A percentile compares a stretch with the other conserved stretches of the same genome.
Evolutionary conservation across 2,329 filamentous ascomycete species (phyloP).

Genomic region (Aphanocladium album): DNA sequence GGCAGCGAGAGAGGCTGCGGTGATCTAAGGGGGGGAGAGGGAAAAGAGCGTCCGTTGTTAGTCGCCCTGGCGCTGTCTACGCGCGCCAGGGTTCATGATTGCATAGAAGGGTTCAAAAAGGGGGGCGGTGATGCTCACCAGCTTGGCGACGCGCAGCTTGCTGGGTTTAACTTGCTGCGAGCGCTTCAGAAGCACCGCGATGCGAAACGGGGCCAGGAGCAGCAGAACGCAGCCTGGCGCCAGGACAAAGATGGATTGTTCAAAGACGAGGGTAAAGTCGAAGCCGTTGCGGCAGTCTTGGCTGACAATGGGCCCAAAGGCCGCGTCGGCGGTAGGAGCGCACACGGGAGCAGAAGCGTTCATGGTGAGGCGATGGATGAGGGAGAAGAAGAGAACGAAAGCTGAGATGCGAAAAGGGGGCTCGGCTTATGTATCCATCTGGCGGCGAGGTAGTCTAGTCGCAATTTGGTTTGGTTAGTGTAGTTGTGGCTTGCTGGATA

Average conservation of each 20-base stretch:
- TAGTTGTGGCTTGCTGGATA: not conserved
- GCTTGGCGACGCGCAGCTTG: constrained; percentile 23
- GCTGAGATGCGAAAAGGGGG: not conserved
- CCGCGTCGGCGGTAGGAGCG: constrained; percentile 20
- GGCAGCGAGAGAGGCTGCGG: constrained; percentile 22
- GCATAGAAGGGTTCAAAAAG: too few species aligned
- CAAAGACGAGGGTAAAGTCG: constrained; percentile 48
- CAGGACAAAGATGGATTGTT: constrained; percentile 31
- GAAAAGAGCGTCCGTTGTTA: not conserved
- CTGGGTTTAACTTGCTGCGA: constrained; percentile 22
- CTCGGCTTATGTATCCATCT: not conserved
- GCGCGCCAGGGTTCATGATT: not conserved
- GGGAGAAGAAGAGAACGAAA: not conserved
- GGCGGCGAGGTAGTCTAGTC: not conserved
- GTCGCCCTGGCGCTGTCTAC: not conserved
- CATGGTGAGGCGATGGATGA: constrained; percentile 17
- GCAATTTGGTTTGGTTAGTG: not conserved
- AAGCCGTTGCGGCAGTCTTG: constrained; percentile 34
- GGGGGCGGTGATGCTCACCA: constrained; percentile 19
- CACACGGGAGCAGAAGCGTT: constrained; percentile 18
- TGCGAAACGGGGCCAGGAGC: constrained; percentile 27
- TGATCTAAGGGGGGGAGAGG: constrained; percentile 16
- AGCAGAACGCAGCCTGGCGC: constrained; percentile 27
- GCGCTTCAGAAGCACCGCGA: constrained; percentile 22
- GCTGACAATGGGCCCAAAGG: constrained; percentile 22